Conservation (phyloP, 257 asterid species). For the Salvia rosmarinus region DNA sequence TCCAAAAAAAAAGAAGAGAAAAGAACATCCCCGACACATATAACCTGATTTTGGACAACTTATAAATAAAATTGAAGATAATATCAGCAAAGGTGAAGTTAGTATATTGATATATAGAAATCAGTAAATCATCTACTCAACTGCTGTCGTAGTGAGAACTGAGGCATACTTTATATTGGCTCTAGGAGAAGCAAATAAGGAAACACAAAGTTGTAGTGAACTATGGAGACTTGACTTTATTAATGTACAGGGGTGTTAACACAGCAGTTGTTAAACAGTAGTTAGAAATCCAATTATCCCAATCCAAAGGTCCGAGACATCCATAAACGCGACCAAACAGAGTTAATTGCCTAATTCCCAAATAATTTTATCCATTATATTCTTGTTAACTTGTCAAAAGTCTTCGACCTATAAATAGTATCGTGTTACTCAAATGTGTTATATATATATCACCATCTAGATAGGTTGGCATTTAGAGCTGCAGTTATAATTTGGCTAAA, state of each 20-base stretch:
- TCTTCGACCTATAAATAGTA: neutral
- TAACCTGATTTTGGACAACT: no score
- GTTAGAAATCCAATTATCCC: neutral
- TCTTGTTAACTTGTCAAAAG: slow-evolving; percentile 16
- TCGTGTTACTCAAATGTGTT: neutral
- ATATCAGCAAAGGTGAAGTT: neutral
- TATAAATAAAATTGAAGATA: neutral
- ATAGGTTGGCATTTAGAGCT: neutral
- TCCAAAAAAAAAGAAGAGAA: no score
- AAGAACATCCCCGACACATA: no score
- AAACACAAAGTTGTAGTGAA: no score
- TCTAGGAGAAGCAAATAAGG: no score
- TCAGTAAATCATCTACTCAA: no score
- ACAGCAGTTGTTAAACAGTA: neutral
- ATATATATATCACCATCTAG: neutral
- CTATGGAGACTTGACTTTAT: no score
- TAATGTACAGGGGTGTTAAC: no score
- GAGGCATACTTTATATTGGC: no score
- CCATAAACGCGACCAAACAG: neutral
- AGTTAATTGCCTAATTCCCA: neutral
- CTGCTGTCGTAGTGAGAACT: no score
- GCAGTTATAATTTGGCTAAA: slow-evolving; percentile 8
- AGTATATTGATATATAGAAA: no score
- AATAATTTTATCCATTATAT: slow-evolving; percentile 7
- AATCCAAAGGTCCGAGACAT: neutral